Evolutionary conservation across 2,329 filamentous ascomycete species (phyloP), one percentile per base, ranked within the genome.

Genomic region (Sarocladiaceae sp.): DNA sequence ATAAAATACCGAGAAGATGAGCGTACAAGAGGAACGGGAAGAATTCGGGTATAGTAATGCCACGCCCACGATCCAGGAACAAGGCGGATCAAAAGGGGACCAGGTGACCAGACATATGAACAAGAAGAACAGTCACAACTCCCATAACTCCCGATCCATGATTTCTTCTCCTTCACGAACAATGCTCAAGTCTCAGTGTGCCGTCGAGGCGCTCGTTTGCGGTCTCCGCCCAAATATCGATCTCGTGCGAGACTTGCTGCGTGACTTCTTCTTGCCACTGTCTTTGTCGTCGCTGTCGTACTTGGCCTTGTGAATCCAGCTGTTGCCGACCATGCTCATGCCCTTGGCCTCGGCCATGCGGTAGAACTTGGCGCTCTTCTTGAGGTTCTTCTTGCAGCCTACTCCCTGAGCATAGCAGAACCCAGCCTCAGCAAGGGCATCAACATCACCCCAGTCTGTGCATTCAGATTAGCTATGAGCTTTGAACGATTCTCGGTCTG

Each of bases 281-380:
- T 36, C 17, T 23, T 42, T 52, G 28, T 69, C 64, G 50, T 69
- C 75, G 33, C 86, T 82, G 23, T 90, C 83, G 67, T 97, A 97
- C 66, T 97, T 97, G 53, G 90, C 74, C 69, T 97, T 97, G 76
- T 97, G 92, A 60, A 97, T 97, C 93, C 94, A 99, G 76, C 91
- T 97, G 67, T 97, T 97, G 52, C 94, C 94, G 53, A 96, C 87
- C 91, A 97, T 97, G 69, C 84, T 96, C 77, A 97, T 92, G 6
- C 94, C 94, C 71, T 94, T 94, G 22, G 87, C 84, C 67, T 96
- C 94, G 5, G 94, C 94, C 74, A 86, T 79, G 20, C 94, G 86
- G 67, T 97, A 97, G 62, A 94, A 90, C 55, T 83, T 88, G 54
- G 94, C 93, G 48, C 90, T 93, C 72, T 92, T 97, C 75, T 91